A percentile compares a stretch with the other conserved stretches of the same genome.
These are phyloP conservation scores for Ormosia emarginata DNA, from an alignment of 306 rosid genomes.

Conservation along the genomic window DNA sequence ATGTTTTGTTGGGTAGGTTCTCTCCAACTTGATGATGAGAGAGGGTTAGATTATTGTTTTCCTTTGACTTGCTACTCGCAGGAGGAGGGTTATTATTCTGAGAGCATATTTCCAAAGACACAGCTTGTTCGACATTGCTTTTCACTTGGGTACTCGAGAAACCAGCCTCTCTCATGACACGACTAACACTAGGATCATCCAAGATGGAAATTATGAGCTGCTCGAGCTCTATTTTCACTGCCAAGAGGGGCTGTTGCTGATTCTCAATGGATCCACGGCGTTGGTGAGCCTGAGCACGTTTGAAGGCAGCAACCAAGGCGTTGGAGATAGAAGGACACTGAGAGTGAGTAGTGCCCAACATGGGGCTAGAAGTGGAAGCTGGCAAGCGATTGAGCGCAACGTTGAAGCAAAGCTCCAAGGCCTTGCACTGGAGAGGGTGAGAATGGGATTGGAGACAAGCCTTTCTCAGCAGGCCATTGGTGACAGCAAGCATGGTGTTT, in stretches of 20 bases:
- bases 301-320: conserved; percentile 96
- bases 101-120: conserved; percentile 70
- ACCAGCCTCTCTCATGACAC: conserved; percentile 95
- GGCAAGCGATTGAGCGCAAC: conserved; percentile 92
- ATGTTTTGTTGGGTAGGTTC: conserved; percentile 20
- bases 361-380: conserved; percentile 69
- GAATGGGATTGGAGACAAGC: conserved; percentile 92
- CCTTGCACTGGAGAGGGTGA: conserved; percentile 98
- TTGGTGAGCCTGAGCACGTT: conserved; percentile 96
- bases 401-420: conserved; percentile 96
- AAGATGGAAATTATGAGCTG: conserved; percentile 86
- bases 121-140: conserved; percentile 82
- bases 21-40: conserved; percentile 17
- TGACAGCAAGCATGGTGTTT: conserved; percentile 63
- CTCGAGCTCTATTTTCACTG: conserved; percentile 81
- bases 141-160: conserved; percentile 85
- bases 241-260: conserved; percentile 84
- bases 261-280: conserved; percentile 91
- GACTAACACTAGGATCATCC: conserved; percentile 94
- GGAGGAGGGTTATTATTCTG: conserved; percentile 35
- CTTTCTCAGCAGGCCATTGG: conserved; percentile 62
- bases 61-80: conserved; percentile 54
- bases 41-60: conserved; percentile 17
- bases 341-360: conserved; percentile 53
- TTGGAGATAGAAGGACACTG: conserved; percentile 80